Base-by-base conservation (phyloP, 257 asterid species). In the Ilex aquifolium region DNA sequence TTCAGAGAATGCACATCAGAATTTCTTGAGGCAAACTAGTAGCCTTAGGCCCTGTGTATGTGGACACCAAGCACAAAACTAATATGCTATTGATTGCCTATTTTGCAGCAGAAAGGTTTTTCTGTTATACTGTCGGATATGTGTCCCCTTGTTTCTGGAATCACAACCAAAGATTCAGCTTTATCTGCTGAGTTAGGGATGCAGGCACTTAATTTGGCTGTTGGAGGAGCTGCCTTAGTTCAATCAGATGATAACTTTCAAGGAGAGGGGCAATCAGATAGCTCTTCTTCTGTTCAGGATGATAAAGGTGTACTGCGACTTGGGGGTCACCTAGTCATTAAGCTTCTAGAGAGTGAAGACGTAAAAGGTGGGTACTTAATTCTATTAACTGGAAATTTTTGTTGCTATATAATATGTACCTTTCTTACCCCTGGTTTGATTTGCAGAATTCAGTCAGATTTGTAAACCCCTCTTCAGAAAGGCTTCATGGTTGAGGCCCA, bases 121-220 rank as follows among this genome's bases (percentile, higher is more conserved):
- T 84, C 88, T 0, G 90, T 85, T 58, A 69, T 90, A 72, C 88
- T 90, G 44, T 90, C 97, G 5, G 97, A 90, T 62, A 87, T 90
- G 97, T 90, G 97, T 60, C 97, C 95, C 62, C 67, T 62, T 59
- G 95, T 90, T 76, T 85, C 97, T 58, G 97, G 97, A 69, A 90
- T 90, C 77, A 71, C 86, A 27, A 70, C 77, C 55, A 80, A 82
- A 76, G 97, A 90, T 65, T 82, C 96, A 32, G 89, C 95, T 77
- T 68, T 90, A 64, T 90, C 97, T 21, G 80, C 77, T 44, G 91
- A 90, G 75, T 76, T 90, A 39, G 97, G 92, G 56, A 82, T 80
- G 91, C 78, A 86, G 62, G 95, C 95, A 30, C 64, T 90, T 60
- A 77, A 79, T 73, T 67, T 90, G 80, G 95, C 97, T 30, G 78